These are phyloP conservation scores for Sporobolomyces roseus DNA, from an alignment of 768 basidiomycete genomes.

Conservation along the genomic window DNA sequence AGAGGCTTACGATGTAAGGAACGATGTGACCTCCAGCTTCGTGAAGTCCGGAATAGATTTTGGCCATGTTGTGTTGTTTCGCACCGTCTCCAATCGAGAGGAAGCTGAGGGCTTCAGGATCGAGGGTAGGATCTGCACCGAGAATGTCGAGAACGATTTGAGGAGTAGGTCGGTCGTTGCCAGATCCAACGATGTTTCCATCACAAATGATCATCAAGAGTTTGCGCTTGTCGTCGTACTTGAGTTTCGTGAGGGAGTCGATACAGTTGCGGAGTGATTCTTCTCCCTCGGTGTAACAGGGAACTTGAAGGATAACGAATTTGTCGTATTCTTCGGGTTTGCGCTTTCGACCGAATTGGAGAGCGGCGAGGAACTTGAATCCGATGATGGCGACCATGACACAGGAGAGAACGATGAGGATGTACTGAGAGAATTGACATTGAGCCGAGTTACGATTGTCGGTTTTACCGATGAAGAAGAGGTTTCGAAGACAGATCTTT, in stretches of 20 bases:
- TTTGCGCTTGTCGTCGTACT: conserved; percentile 98
- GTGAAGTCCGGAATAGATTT: conserved; percentile 92
- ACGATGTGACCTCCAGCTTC: conserved; percentile 93
- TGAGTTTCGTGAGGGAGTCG: conserved; percentile 86
- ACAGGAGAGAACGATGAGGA: conserved; percentile 79
- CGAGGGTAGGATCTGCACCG: conserved; percentile 83
- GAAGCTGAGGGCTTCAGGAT: conserved; percentile 94
- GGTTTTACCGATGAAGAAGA: conserved; percentile 85
- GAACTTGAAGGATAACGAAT: conserved; percentile 91
- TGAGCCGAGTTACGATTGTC: conserved; percentile 88
- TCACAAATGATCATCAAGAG: conserved; percentile 89
- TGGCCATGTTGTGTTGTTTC: conserved; percentile 76
- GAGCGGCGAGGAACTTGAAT: conserved; percentile 89
- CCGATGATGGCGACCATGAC: conserved; percentile 93
- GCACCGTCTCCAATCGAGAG: conserved; percentile 87
- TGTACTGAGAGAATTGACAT: conserved; percentile 85
- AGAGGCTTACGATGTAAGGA: conserved; percentile 67
- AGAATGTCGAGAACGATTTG: conserved; percentile 95
- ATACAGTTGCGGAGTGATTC: conserved; percentile 78
- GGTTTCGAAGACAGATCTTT: conserved; percentile 82
- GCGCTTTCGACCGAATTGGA: conserved; percentile 72
- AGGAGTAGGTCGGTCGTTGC: conserved; percentile 93
- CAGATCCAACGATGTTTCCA: conserved; percentile 95
- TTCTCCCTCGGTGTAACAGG: conserved; percentile 97
- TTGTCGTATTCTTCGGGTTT: conserved; percentile 94